Evolutionary conservation across 306 rosid genomes (phyloP).

Genomic region (Rosa persica): DNA sequence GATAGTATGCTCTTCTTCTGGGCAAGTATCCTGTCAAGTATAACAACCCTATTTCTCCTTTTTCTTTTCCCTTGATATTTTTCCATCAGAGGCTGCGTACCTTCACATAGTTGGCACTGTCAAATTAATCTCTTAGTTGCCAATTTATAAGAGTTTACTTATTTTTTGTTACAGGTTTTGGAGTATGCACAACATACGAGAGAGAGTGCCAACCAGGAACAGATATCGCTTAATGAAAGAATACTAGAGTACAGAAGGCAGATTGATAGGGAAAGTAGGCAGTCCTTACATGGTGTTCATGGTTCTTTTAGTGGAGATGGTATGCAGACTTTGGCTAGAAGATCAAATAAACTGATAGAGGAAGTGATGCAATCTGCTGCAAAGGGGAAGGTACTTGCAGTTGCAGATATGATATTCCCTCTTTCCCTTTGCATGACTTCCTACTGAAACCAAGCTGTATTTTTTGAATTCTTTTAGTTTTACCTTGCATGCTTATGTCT

Average conservation of each 20-base stretch:
- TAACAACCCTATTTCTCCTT: not conserved
- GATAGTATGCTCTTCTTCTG: not conserved
- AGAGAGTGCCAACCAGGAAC: constrained; percentile 62
- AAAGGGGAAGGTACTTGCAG: constrained; percentile 62
- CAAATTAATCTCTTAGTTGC: not conserved
- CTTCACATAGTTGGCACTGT: not conserved
- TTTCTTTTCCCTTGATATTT: not conserved
- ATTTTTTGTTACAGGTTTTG: constrained; percentile 54
- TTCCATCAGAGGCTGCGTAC: not conserved
- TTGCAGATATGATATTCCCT: constrained; percentile 8
- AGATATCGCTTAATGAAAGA: constrained; percentile 54
- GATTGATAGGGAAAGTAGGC: constrained; percentile 53
- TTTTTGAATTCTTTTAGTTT: not conserved
- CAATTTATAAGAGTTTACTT: constrained; percentile 20
- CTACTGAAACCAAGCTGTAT: constrained; percentile 3
- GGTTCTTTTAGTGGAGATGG: constrained; percentile 47
- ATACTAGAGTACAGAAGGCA: constrained; percentile 66
- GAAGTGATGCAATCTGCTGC: constrained; percentile 68
- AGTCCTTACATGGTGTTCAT: constrained; percentile 47
- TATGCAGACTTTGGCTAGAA: constrained; percentile 49
- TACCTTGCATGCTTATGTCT: constrained; percentile 23
- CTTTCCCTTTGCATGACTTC: constrained; percentile 14
- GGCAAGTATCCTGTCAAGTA: not conserved
- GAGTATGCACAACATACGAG: constrained; percentile 58
- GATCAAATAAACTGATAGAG: constrained; percentile 60